phyloP scores from a whole-genome alignment of 305 asterid genomes.

The Rubia balearica region DNA sequence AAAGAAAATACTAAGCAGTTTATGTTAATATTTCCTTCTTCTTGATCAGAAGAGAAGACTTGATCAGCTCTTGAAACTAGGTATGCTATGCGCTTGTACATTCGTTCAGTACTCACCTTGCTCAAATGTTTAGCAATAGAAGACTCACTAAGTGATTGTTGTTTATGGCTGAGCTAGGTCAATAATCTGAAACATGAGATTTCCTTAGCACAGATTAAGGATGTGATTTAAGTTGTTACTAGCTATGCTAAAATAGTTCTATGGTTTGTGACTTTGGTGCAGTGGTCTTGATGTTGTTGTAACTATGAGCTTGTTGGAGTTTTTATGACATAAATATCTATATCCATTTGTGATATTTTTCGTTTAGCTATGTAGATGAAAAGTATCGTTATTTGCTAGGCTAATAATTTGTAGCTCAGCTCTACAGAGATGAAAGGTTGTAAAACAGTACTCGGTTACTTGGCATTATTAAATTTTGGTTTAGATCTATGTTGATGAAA shows the following conservation, averaged over 20 bases:
- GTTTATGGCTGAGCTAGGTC: conserved; percentile 2
- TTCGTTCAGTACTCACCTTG: not conserved
- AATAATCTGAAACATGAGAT: not conserved
- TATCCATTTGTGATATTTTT: too few species aligned
- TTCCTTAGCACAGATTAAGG: conserved; percentile 2
- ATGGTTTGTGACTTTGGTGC: conserved; percentile 1
- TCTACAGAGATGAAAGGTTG: too few species aligned
- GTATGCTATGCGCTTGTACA: not conserved
- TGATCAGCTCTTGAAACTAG: not conserved
- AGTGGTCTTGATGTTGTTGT: conserved; percentile 5
- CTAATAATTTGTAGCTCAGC: too few species aligned
- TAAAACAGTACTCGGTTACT: too few species aligned
- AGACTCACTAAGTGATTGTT: not conserved
- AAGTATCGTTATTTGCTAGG: not conserved
- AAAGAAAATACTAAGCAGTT: too few species aligned
- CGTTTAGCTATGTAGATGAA: not conserved
- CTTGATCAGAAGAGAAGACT: conserved; percentile 38
- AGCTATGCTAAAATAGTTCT: conserved; percentile 4
- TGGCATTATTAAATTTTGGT: not conserved
- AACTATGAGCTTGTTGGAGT: not conserved
- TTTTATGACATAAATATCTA: not conserved
- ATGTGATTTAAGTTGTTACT: not conserved
- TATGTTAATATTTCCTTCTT: conserved; percentile 20
- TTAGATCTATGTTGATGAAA: too few species aligned
- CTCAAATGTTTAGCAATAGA: not conserved